Base-by-base conservation (phyloP, 306 rosid species). In the Albizia julibrissin region DNA sequence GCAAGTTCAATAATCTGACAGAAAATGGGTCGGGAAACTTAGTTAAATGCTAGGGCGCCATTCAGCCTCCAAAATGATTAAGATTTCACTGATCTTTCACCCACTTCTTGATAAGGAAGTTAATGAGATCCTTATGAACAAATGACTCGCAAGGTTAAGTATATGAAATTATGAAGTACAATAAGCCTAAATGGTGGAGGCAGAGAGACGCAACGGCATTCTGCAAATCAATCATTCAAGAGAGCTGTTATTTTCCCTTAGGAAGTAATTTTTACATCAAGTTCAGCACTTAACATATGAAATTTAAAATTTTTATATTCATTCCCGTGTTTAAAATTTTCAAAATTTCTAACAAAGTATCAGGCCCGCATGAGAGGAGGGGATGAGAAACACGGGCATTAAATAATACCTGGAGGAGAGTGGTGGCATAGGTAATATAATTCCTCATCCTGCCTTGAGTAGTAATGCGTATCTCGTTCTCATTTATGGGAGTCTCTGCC, bases 381-480 rank as follows among this genome's bases (percentile, higher is more conserved):
- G 56, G 16, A 37, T 4, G 42, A 4, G 16, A 26, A 10, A 61
- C 7, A 47, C 1, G 52, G 7, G 21, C 18, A 12, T 71, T 4
- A 46, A 18, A 71, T 4, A 46, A 24, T 19, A 86, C 98, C 89
- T 91, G 97, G 84, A 94, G 81, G 75, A 92, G 97, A 84, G 98
- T 94, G 82, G 94, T 94, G 84, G 97, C 98, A 54, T 94, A 94
- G 81, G 94, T 89, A 81, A 92, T 92, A 56, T 91, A 94, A 67
- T 91, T 94, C 79, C 97, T 87, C 94, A 92, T 92, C 80, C 97
- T 85, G 65, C 97, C 98, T 62, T 94, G 98, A 79, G 91, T 69
- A 18, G 97, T 94, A 77, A 94, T 91, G 79, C 96, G 97, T 79
- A 94, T 94, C 89, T 94, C 98, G 58, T 94, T 94, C 87, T 92